Evolutionary conservation across 495 filamentous ascomycete species (phyloP), one percentile per base, ranked within the genome.

Genomic region (Penicillium bialowiezense): DNA sequence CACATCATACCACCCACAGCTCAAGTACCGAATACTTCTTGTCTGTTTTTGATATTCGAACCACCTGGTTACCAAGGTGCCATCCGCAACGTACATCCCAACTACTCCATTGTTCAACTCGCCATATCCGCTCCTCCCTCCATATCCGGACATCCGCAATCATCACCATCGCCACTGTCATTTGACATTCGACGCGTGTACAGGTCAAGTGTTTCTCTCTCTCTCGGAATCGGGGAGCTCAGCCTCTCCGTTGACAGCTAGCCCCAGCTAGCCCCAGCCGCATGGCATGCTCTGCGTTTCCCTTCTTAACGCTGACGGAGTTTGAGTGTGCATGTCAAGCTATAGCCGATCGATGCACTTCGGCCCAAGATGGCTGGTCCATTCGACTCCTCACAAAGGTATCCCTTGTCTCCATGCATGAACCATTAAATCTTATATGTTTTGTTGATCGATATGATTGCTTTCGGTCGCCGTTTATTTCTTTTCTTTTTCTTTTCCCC

Each of bases 251-350:
- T 26, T 26, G 23, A 26, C 23, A 26, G 23, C 23, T 26, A 26
- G 23, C 44, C 32, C 14, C 23, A 26, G 23, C 23, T 26, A 26
- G 23, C 44, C 32, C 14, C 43, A 45, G 48, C 50, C 31, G 32
- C 41, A 58, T 65, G 58, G 44, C 52, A 50, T 62, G 55, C 54
- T 66, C 60, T 36, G 33, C 43, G 34, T 74, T 72, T 40, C 84
- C 84, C n/a, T 80, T 79, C 42, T 71, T 88, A 12, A 76, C 71
- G 17, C 53, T 60, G 15, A 72, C 74, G 23, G 83, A 87, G 56
- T 89, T 89, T 50, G 63, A 78, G 28, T 62, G 73, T 58, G 80
- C 73, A 41, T 87, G 83, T 65, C 74, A 80, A 59, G 71, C 71
- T 32, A 71, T 89, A 17, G 74, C 77, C 33, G 64, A 77, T 54